Evolutionary conservation across 1,284 basidiomycete genomes (phyloP).

Genomic region (Cutaneotrichosporon spelunceum): DNA sequence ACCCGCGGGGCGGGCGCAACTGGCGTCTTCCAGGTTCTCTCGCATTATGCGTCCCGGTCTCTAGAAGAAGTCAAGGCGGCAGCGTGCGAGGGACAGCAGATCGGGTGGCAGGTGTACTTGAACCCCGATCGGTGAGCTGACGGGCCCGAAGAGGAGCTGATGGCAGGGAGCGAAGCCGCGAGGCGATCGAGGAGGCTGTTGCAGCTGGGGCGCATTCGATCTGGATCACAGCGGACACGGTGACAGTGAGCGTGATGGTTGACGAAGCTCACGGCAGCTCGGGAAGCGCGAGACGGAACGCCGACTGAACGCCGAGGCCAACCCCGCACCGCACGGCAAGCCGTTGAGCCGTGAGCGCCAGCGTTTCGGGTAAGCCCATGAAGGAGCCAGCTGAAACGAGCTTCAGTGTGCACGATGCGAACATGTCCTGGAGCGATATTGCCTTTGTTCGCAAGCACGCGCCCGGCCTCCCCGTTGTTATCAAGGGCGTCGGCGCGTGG

Average conservation of each 20-base stretch:
- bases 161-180: slow-evolving; percentile 44
- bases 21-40: slow-evolving; percentile 52
- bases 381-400: not conserved
- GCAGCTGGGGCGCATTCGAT: slow-evolving; percentile 49
- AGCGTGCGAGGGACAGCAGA: slow-evolving; percentile 31
- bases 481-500: slow-evolving; percentile 54
- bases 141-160: not conserved
- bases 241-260: slow-evolving; percentile 33
- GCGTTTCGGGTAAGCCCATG: slow-evolving; percentile 1
- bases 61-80: slow-evolving; percentile 53
- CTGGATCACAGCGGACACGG: slow-evolving; percentile 54
- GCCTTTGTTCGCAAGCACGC: slow-evolving; percentile 52
- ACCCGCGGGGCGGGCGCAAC: slow-evolving; percentile 51
- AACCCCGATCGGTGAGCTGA: slow-evolving; percentile 31
- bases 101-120: slow-evolving; percentile 45
- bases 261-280: slow-evolving; percentile 18
- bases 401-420: slow-evolving; percentile 12
- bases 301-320: slow-evolving; percentile 18
- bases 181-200: slow-evolving; percentile 48
- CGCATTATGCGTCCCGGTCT: slow-evolving; percentile 50
- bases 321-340: slow-evolving; percentile 19
- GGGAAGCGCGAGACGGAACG: slow-evolving; percentile 27
- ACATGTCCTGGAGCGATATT: slow-evolving; percentile 51
- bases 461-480: slow-evolving; percentile 51
- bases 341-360: slow-evolving; percentile 15